phyloP scores from a whole-genome alignment of 805 yeast genomes.

The Candida nemodendra region DNA sequence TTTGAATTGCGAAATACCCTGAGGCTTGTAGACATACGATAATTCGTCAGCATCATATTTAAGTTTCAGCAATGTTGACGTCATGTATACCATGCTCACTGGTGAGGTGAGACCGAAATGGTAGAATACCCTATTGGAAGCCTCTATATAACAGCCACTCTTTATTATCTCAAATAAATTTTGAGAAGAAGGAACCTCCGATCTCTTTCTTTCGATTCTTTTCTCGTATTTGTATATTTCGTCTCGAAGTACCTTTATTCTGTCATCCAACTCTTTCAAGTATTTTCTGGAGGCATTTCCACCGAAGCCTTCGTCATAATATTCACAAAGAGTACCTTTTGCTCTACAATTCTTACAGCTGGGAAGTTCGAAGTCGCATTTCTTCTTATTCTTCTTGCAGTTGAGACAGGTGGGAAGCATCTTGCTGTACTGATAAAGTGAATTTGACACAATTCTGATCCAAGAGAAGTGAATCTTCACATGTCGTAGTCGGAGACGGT shows the following conservation, averaged over 20 bases:
- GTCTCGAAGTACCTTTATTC: slow-evolving; percentile 11
- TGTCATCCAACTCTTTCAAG: slow-evolving; percentile 16
- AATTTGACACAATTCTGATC: not conserved
- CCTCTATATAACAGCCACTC: slow-evolving; percentile 17
- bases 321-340: slow-evolving; percentile 20
- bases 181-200: not conserved
- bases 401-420: slow-evolving; percentile 20
- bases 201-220: slow-evolving; percentile 8
- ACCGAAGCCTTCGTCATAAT: slow-evolving; percentile 22
- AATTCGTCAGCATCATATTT: not conserved
- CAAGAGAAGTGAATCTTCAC: not conserved
- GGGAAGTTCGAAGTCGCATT: slow-evolving; percentile 21
- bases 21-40: not conserved
- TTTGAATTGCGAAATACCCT: slow-evolving; percentile 7
- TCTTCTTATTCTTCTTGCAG: slow-evolving; percentile 20
- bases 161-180: slow-evolving; percentile 6
- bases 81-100: slow-evolving; percentile 11
- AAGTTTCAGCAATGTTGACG: slow-evolving; percentile 10
- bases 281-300: slow-evolving; percentile 14
- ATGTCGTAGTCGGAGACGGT: not conserved
- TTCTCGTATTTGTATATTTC: slow-evolving; percentile 14
- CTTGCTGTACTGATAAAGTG: not conserved
- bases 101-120: slow-evolving; percentile 21
- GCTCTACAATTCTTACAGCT: slow-evolving; percentile 18
- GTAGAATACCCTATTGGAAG: slow-evolving; percentile 5